Conservation (phyloP, 2,329 filamentous ascomycete species). For the Epichloe typhina region DNA sequence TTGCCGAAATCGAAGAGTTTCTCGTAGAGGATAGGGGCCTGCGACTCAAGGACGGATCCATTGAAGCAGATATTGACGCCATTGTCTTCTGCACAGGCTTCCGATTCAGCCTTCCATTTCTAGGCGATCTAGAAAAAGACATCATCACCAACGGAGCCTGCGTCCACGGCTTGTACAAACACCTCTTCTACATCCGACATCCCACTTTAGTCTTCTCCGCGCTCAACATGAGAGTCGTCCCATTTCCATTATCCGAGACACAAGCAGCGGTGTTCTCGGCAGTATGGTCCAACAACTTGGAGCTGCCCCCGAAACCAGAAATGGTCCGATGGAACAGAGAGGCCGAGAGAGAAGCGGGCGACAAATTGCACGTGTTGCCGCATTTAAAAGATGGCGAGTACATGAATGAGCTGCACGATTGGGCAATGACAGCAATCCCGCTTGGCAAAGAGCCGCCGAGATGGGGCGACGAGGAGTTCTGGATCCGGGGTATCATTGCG, state of each 20-base stretch:
- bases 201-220: constrained; percentile 69
- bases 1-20: constrained; percentile 46
- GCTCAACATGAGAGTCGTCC: constrained; percentile 73
- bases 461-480: constrained; percentile 60
- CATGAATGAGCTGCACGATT: constrained; percentile 55
- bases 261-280: constrained; percentile 68
- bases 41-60: constrained; percentile 49
- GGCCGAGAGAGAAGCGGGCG: constrained; percentile 36
- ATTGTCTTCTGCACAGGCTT: constrained; percentile 86
- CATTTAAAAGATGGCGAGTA: constrained; percentile 45
- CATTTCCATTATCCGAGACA: constrained; percentile 67
- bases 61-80: constrained; percentile 57
- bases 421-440: constrained; percentile 37
- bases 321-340: constrained; percentile 59
- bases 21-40: constrained; percentile 43
- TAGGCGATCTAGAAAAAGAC: constrained; percentile 31
- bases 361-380: constrained; percentile 18
- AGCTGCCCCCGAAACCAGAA: constrained; percentile 45
- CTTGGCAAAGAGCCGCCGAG: constrained; percentile 53
- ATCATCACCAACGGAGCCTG: constrained; percentile 56
- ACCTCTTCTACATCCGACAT: constrained; percentile 62
- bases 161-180: constrained; percentile 61
- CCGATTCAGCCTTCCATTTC: constrained; percentile 71
- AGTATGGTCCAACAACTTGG: constrained; percentile 59
- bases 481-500: constrained; percentile 55